Base-by-base conservation (phyloP, 2,329 filamentous ascomycete genomes). In the Aspergillus tubingensis region DNA sequence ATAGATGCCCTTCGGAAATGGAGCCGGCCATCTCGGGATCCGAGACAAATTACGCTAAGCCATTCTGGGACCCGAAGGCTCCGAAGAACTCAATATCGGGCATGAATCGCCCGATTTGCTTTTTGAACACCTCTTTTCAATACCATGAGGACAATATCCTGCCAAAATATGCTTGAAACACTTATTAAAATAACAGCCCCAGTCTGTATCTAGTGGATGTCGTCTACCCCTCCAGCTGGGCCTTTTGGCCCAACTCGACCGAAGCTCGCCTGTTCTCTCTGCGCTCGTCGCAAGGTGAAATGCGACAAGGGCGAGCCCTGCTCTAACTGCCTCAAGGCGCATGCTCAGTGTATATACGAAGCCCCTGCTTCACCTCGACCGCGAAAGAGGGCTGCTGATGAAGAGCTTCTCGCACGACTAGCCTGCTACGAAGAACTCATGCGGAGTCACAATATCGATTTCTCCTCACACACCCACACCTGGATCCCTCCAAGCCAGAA, bases 231-330 rank as follows among this genome's bases (percentile, higher is more conserved):
- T 10, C 47, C 47, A n/a, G 11, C 19, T 10, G 41, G 13, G 19
- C 8, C 7, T 3, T 15, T 2, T 2, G 47, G 17, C 7, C 15
- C 2, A 3, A 27, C 2, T 27, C n/a, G 25, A 30, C 47, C n/a
- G 3, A 27, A 17, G 3, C 47, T 50, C 3, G 47, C 92, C 2
- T 67, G 65, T 23, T 39, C 56, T 8, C 27, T 65, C 3, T 68
- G 66, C 43, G 88, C 91, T 72, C 87, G 89, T 72, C 85, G 88
- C 60, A 91, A 91, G 73, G 84, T 91, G 51, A 86, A 87, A 60
- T 91, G 89, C 75, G 86, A 90, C 74, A 88, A 87, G 75, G 85
- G 83, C 68, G 87, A 88, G 74, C 88, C 88, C 25, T 91, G 89
- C 70, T 80, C 83, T 70, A 88, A 89, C 76, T 91, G 88, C 70